These are phyloP conservation scores for Backusella sp. DNA, from an alignment of 192 early-diverging fungal species.

Conservation along the genomic window DNA sequence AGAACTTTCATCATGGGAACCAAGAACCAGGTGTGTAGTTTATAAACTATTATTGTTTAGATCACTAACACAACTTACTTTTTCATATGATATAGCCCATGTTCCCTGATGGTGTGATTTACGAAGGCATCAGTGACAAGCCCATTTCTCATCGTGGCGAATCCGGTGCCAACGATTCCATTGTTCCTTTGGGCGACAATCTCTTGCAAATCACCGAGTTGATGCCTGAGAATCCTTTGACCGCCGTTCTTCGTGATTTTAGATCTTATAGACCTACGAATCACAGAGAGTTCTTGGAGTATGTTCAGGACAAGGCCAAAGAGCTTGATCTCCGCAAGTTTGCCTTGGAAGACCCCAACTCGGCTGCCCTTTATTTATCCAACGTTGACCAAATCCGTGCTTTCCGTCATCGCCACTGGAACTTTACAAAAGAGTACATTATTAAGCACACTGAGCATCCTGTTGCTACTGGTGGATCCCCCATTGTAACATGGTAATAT, in stretches of 20 bases:
- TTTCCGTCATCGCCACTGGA: slow-evolving; percentile 88
- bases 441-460: slow-evolving; percentile 74
- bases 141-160: slow-evolving; percentile 78
- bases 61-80: background rate
- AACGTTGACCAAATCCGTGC: slow-evolving; percentile 82
- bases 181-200: slow-evolving; percentile 86
- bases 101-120: slow-evolving; percentile 89
- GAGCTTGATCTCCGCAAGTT: slow-evolving; percentile 52
- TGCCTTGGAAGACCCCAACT: slow-evolving; percentile 60
- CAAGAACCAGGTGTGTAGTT: slow-evolving; percentile 58
- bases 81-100: slow-evolving; percentile 54
- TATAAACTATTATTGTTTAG: background rate
- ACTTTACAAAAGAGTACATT: slow-evolving; percentile 85
- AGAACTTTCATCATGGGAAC: slow-evolving; percentile 92
- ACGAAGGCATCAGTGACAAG: slow-evolving; percentile 63
- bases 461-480: slow-evolving; percentile 71
- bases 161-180: slow-evolving; percentile 82
- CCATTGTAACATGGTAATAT: slow-evolving; percentile 57
- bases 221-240: slow-evolving; percentile 83
- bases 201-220: slow-evolving; percentile 75
- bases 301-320: slow-evolving; percentile 57
- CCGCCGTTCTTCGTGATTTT: slow-evolving; percentile 74
- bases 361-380: slow-evolving; percentile 70
- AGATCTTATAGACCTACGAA: slow-evolving; percentile 75
- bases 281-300: slow-evolving; percentile 74